A percentile compares a stretch with the other conserved stretches of the same genome.
Conservation (phyloP, 805 yeast species). For the Candida corydali region DNA sequence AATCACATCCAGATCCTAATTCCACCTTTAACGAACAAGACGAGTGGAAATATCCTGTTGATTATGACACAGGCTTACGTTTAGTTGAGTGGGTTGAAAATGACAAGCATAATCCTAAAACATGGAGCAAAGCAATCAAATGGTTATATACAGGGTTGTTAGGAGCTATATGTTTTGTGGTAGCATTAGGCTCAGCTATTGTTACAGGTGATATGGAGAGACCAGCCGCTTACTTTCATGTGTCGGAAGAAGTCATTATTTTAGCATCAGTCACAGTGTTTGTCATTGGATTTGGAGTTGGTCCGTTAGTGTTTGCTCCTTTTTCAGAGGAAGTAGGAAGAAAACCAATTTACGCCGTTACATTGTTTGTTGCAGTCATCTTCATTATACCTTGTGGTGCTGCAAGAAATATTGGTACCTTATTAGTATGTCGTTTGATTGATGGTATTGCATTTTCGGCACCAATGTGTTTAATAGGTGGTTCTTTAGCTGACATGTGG, state of each 20-base stretch:
- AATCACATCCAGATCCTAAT: constrained; percentile 26
- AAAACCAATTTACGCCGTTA: constrained; percentile 42
- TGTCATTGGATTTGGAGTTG: constrained; percentile 63
- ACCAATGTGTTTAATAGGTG: constrained; percentile 53
- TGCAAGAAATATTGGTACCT: constrained; percentile 58
- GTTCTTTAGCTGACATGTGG: constrained; percentile 50
- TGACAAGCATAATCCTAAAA: constrained; percentile 51
- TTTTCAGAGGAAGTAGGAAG: constrained; percentile 62
- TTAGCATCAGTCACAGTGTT: constrained; percentile 52
- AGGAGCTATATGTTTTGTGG: constrained; percentile 90
- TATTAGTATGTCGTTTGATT: constrained; percentile 44
- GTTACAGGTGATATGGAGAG: constrained; percentile 59
- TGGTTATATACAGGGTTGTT: constrained; percentile 89
- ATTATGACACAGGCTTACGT: constrained; percentile 49
- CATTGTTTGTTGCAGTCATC: constrained; percentile 51
- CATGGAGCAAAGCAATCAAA: constrained; percentile 37
- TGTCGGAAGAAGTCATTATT: constrained; percentile 53
- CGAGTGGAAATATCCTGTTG: constrained; percentile 57
- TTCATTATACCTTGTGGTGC: constrained; percentile 61
- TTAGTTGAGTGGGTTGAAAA: constrained; percentile 50
- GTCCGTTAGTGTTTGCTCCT: constrained; percentile 63
- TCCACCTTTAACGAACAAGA: constrained; percentile 37
- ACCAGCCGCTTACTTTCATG: constrained; percentile 49
- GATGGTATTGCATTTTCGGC: constrained; percentile 49
- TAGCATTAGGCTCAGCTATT: constrained; percentile 66